These are phyloP conservation scores for Fusarium papillatum DNA, from an alignment of 2,329 filamentous ascomycete species.

Conservation along the genomic window DNA sequence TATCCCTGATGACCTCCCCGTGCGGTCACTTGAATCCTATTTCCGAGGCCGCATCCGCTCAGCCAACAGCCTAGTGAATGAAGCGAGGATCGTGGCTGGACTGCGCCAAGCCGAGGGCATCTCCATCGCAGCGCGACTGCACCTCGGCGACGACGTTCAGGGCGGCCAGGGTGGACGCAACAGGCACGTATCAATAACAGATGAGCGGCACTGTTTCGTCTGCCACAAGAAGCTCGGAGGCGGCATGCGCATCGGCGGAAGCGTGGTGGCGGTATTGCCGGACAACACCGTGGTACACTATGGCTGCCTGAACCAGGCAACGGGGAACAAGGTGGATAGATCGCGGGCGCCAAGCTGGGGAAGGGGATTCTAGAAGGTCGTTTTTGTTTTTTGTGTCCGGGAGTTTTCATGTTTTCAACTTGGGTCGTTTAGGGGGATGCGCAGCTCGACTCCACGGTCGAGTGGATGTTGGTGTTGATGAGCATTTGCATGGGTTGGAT, in stretches of 20 bases:
- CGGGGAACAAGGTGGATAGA: conserved; percentile 51
- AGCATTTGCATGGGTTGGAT: conserved; percentile 41
- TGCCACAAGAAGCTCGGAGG: conserved; percentile 95
- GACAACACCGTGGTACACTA: conserved; percentile 88
- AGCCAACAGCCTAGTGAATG: conserved; percentile 85
- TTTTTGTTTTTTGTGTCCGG: conserved; percentile 21
- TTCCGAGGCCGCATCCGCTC: conserved; percentile 92
- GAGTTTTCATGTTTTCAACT: conserved; percentile 14
- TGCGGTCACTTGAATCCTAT: conserved; percentile 87
- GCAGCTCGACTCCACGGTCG: conserved; percentile 1
- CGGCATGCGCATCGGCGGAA: conserved; percentile 87
- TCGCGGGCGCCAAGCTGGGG: conserved; percentile 52
- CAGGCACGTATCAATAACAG: conserved; percentile 82
- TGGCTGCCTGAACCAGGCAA: conserved; percentile 75
- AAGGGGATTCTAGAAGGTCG: conserved; percentile 50
- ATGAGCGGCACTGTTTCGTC: conserved; percentile 91
- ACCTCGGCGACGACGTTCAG: conserved; percentile 77
- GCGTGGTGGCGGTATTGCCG: conserved; percentile 90
- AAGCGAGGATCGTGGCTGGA: conserved; percentile 82
- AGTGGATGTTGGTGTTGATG: conserved; percentile 17
- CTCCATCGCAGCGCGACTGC: conserved; percentile 79
- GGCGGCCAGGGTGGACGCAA: conserved; percentile 67
- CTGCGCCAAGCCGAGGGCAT: conserved; percentile 85
- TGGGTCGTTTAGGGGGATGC: conserved; percentile 8
- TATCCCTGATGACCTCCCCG: conserved; percentile 84